These are phyloP conservation scores for Geoglossum glabrum DNA, from an alignment of 495 filamentous ascomycete species.

Conservation along the genomic window DNA sequence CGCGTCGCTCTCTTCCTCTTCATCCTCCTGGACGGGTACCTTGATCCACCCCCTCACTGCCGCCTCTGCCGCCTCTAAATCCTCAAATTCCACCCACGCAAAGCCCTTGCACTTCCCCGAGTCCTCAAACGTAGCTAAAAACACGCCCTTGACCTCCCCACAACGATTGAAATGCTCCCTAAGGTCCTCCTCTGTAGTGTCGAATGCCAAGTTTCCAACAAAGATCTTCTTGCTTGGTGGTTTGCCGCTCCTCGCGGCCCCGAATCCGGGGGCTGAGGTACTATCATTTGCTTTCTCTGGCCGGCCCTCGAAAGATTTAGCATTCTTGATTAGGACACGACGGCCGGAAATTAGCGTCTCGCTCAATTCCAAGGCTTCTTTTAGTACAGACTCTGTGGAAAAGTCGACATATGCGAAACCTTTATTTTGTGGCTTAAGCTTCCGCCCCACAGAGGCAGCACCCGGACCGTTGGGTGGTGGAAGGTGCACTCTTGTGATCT, in stretches of 20 bases:
- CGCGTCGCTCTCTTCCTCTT: conserved; percentile 34
- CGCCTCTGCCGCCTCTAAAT: conserved; percentile 47
- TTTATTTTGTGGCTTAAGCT: conserved; percentile 42
- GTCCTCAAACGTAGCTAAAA: conserved; percentile 90
- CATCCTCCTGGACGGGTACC: conserved; percentile 30
- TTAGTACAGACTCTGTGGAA: conserved; percentile 37
- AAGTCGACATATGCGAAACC: conserved; percentile 97
- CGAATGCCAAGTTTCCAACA: conserved; percentile 78
- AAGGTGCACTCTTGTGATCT: conserved; percentile 70
- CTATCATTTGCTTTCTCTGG: conserved; percentile 33
- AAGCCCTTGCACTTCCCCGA: conserved; percentile 95
- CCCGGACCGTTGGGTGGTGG: conserved; percentile 26
- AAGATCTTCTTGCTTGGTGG: conserved; percentile 64
- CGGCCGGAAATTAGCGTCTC: conserved; percentile 60
- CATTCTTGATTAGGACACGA: conserved; percentile 75
- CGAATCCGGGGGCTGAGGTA: conserved; percentile 2
- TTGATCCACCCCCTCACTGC: conserved; percentile 68
- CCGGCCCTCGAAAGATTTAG: conserved; percentile 67
- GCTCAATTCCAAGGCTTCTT: conserved; percentile 53
- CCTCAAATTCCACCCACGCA: conserved; percentile 80
- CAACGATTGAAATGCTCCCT: conserved; percentile 62
- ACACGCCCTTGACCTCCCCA: conserved; percentile 56
- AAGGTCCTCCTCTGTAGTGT: conserved; percentile 62
- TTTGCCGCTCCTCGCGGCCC: conserved; percentile 23
- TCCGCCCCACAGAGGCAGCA: background rate